Evolutionary conservation across 257 asterid genomes (phyloP).

Genomic region (Salvia rosmarinus): DNA sequence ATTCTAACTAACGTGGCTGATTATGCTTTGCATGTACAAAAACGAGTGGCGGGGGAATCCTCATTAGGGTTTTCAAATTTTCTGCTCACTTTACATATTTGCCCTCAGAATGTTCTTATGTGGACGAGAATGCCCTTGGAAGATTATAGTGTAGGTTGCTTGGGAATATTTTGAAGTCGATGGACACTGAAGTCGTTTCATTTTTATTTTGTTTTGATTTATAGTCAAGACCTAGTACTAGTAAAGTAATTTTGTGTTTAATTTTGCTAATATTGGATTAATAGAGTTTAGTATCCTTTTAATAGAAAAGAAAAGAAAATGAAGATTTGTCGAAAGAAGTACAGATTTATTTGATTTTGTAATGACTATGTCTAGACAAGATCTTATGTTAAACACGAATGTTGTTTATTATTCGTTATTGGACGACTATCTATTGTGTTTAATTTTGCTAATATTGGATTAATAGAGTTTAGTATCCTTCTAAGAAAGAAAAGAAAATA

Average conservation of each 20-base stretch:
- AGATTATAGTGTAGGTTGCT: neutral
- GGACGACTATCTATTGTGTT: neutral
- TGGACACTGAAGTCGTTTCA: too few relatives aligned
- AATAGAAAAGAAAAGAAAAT: neutral
- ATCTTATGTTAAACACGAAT: too few relatives aligned
- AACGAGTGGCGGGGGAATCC: neutral
- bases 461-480: neutral
- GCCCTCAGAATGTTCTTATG: neutral
- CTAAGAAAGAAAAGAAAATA: neutral
- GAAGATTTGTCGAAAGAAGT: neutral
- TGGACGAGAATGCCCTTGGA: slow-evolving; percentile 3
- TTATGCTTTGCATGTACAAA: slow-evolving; percentile 57
- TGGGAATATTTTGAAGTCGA: neutral
- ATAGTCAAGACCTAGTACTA: neutral
- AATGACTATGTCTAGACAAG: too few relatives aligned
- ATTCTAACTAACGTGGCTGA: slow-evolving; percentile 47
- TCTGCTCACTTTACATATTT: slow-evolving; percentile 21
- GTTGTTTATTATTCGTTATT: too few relatives aligned
- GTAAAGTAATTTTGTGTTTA: neutral
- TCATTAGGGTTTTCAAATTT: slow-evolving; percentile 31
- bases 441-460: neutral
- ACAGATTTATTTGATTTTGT: too few relatives aligned
- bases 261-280: neutral
- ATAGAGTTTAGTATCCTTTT: neutral
- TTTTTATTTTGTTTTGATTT: neutral